A percentile compares a stretch with the other conserved stretches of the same genome.
Evolutionary conservation across 768 basidiomycete species (phyloP).

Genomic region (Cystobasidium ongulense): DNA sequence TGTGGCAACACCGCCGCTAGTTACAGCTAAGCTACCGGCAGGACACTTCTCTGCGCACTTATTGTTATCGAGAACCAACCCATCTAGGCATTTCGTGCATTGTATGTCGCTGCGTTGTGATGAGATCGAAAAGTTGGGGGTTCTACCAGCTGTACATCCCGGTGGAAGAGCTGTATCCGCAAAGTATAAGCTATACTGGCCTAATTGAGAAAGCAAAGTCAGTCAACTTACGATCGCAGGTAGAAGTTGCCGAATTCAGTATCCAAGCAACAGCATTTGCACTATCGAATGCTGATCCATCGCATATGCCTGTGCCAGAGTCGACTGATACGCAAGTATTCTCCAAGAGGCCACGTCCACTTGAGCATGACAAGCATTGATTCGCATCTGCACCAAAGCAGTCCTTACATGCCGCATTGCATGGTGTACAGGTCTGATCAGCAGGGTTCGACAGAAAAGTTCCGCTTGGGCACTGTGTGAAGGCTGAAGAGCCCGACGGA

Average conservation of each 20-base stretch:
- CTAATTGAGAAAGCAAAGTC: not conserved
- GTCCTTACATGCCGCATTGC: constrained; percentile 50
- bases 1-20: constrained; percentile 55
- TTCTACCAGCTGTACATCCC: constrained; percentile 69
- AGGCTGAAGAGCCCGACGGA: constrained; percentile 46
- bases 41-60: constrained; percentile 66
- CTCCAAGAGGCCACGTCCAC: constrained; percentile 57
- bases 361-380: constrained; percentile 62
- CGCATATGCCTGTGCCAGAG: constrained; percentile 60
- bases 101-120: constrained; percentile 61
- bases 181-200: not conserved
- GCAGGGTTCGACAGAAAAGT: constrained; percentile 51
- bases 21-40: constrained; percentile 59
- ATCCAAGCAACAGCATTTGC: constrained; percentile 54
- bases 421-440: constrained; percentile 50
- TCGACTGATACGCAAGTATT: constrained; percentile 64
- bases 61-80: constrained; percentile 63
- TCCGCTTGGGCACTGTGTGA: constrained; percentile 60
- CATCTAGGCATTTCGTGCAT: constrained; percentile 71
- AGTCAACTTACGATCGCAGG: constrained; percentile 64
- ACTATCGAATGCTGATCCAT: constrained; percentile 45
- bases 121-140: constrained; percentile 60
- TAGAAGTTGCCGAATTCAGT: constrained; percentile 70
- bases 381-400: constrained; percentile 63
- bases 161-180: constrained; percentile 60